Evolutionary conservation across 2,329 filamentous ascomycete species (phyloP), one percentile per base, ranked within the genome.

Genomic region (Fusarium sp.): DNA sequence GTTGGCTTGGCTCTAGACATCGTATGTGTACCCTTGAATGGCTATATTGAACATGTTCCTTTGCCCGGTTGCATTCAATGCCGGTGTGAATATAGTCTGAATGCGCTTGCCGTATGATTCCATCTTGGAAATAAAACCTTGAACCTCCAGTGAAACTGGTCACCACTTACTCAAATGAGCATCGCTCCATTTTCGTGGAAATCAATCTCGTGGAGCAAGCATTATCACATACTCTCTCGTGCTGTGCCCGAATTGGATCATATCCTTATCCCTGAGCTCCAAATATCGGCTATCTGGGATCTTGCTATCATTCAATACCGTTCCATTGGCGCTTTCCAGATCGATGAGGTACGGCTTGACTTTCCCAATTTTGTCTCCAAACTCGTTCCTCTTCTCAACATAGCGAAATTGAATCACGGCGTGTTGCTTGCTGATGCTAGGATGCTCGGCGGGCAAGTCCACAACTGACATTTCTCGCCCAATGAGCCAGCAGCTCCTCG

Each of bases 161-260:
- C n/a, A 36, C 24, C 32, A 22, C 34, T n/a, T 54, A 20, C 36
- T 55, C n/a, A 22, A 48, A 56, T 30, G 41, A 24, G 26, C 30
- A 42, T 41, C 30, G 17, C 45, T 44, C n/a, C 65, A 38, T 48
- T 12, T 12, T n/a, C 24, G 18, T 8, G 22, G 34, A 38, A 22
- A 39, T 78, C 73, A 88, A 51, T 84, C 81, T 56, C 83, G 83
- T 7, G 88, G 87, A 41, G 89, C 87, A 66, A 98, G 87, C 94
- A 98, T 96, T 68, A 98, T 82, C n/a, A 99, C 94, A 82, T 98
- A 99, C 83, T 99, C 96, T 78, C 95, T 90, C 67, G 93, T 93
- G 80, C 94, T 98, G 68, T 93, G 88, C 15, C 95, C 96, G 83
- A 99, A 97, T 79, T 90, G 90, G 66, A 99, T 82, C 80, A 99